Conservation (phyloP, 805 yeast species). For the Candida qinlingensis region DNA sequence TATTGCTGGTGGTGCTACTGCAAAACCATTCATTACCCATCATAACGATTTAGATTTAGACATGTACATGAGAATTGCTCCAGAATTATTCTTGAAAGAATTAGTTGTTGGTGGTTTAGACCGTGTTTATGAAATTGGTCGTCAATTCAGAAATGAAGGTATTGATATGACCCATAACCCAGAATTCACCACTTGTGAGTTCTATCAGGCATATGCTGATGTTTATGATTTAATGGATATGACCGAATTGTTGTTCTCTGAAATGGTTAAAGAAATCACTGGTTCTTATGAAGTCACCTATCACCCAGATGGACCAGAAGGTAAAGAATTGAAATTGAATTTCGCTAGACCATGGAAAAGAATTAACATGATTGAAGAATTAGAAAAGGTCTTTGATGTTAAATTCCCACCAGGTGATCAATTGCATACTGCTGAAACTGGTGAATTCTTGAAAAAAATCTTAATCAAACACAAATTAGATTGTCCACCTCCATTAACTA, state of each 20-base stretch:
- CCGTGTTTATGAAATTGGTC: constrained; percentile 96
- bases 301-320: constrained; percentile 93
- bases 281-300: constrained; percentile 82
- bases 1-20: constrained; percentile 99
- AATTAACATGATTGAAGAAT: constrained; percentile 92
- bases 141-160: constrained; percentile 98
- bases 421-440: constrained; percentile 91
- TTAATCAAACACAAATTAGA: constrained; percentile 77
- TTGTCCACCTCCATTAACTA: constrained; percentile 87
- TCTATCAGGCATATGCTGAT: constrained; percentile 96
- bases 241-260: constrained; percentile 91
- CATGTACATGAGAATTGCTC: constrained; percentile 97
- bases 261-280: constrained; percentile 94
- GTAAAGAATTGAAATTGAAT: constrained; percentile 72
- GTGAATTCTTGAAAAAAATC: constrained; percentile 77
- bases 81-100: constrained; percentile 93
- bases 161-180: constrained; percentile 99
- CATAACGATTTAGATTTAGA: constrained; percentile 96
- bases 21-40: constrained; percentile 95
- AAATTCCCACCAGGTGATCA: constrained; percentile 95
- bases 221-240: constrained; percentile 89
- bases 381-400: constrained; percentile 80
- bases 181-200: constrained; percentile 98
- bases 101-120: constrained; percentile 98
- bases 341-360: constrained; percentile 98